Evolutionary conservation across 2,329 filamentous ascomycete species (phyloP), one percentile per base, ranked within the genome.

Genomic region (Phoma sp.): DNA sequence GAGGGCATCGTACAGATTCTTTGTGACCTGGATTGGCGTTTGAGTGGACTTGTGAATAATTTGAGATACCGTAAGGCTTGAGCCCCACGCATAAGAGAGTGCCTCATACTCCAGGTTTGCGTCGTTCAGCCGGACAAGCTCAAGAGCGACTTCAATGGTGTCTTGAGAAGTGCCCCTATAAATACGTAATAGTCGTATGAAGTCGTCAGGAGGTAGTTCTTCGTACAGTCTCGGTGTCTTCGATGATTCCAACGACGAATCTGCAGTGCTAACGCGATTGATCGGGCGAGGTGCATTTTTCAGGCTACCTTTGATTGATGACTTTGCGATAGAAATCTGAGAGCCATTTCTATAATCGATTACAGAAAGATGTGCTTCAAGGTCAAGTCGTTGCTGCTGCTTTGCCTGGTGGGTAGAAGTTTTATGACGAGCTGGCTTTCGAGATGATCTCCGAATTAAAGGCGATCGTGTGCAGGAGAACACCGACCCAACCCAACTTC

Each of bases 31-130:
- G 2, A 41, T 30, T 2, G 41, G 27, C 7, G 23, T 29, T 27
- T 46, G 27, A 1, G 35, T 45, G 27, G 13, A 35, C 7, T 23
- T 13, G 23, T 40, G 9, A 22, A 52, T 25, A 23, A 45, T 44
- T 1, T 33, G 6, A 3, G 48, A 52, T 11, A 37, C 35, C 22
- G 2, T 4, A 35, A 30, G 5, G 29, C 44, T 22, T 29, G 47
- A 33, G 22, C 57, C 57, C 58, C 60, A 63, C n/a, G 59, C 56
- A 32, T 61, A 63, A 1, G 60, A 63, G 4, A 63, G 51, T 2
- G 60, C 60, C 44, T 57, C 47, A 36, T 59, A 64, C 2, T 23
- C 14, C 2, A 52, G 53, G 23, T 41, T 40, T 13, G 29, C n/a
- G 11, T 42, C 11, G 36, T 58, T 47, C 4, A 62, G 30, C 1